phyloP scores from a whole-genome alignment of 2,329 filamentous ascomycete genomes.

The Fusarium subglutinans region DNA sequence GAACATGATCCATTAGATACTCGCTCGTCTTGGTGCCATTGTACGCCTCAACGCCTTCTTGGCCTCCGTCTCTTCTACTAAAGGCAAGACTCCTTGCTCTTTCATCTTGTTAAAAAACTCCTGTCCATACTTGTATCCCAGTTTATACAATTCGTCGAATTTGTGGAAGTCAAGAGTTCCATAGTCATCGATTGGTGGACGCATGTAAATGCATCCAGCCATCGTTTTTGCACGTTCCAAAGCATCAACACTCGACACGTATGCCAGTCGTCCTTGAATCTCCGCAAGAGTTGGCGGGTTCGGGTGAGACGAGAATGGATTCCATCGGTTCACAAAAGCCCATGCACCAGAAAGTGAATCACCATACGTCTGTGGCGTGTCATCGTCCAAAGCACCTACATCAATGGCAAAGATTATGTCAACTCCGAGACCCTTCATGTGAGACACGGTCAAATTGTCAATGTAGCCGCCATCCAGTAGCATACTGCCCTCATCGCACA shows the following conservation, averaged over 20 bases:
- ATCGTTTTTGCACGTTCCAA: constrained; percentile 92
- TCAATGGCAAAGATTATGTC: constrained; percentile 96
- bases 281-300: constrained; percentile 96
- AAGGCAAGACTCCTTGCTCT: constrained; percentile 77
- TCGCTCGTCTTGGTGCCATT: constrained; percentile 81
- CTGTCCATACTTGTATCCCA: constrained; percentile 88
- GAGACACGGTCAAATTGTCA: constrained; percentile 94
- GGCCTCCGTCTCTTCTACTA: constrained; percentile 77
- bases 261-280: constrained; percentile 93
- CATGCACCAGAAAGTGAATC: constrained; percentile 95
- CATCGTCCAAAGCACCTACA: constrained; percentile 90
- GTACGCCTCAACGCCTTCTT: constrained; percentile 81
- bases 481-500: constrained; percentile 98
- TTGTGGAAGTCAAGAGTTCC: constrained; percentile 96
- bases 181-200: constrained; percentile 91
- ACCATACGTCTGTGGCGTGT: constrained; percentile 90
- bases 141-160: constrained; percentile 94
- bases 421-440: constrained; percentile 95
- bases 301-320: constrained; percentile 86
- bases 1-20: constrained; percentile 64
- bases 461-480: constrained; percentile 95
- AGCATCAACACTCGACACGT: constrained; percentile 94
- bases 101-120: constrained; percentile 80
- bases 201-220: constrained; percentile 94
- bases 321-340: constrained; percentile 96